Evolutionary conservation across 176 grass and related monocot species (phyloP).

Genomic region (Urochloa ruziziensis): DNA sequence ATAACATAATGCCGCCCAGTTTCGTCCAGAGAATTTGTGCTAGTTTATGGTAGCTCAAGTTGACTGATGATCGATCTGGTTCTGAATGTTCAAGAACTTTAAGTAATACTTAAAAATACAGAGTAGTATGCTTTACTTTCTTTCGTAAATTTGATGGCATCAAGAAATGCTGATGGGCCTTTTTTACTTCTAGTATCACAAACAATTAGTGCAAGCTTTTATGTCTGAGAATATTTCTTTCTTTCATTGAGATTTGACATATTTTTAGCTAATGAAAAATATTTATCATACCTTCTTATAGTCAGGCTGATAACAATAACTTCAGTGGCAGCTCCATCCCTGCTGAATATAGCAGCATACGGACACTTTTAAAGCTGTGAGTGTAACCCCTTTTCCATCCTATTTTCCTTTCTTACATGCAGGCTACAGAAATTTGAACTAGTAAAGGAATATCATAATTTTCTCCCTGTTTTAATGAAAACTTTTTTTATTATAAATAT

Average conservation of each 20-base stretch:
- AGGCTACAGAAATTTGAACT: neutral
- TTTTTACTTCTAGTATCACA: neutral
- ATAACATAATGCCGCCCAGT: neutral
- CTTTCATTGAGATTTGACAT: neutral
- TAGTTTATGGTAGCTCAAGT: neutral
- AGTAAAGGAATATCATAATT: neutral
- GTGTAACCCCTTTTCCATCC: constrained; percentile 34
- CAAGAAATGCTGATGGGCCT: neutral
- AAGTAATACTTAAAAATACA: too few species aligned
- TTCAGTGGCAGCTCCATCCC: constrained; percentile 87
- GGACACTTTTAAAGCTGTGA: constrained; percentile 81
- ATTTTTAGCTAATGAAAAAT: neutral
- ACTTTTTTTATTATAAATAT: too few species aligned
- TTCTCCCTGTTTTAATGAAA: neutral
- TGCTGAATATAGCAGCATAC: constrained; percentile 57
- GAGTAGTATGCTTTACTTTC: neutral
- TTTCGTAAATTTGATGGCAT: constrained; percentile 14
- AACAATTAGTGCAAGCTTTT: neutral
- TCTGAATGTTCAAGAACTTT: neutral
- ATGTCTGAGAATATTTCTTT: neutral
- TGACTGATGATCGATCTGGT: neutral
- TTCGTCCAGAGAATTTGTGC: constrained; percentile 22
- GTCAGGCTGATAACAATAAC: constrained; percentile 98
- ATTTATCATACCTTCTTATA: constrained; percentile 50
- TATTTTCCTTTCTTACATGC: neutral